phyloP scores from a whole-genome alignment of 2,329 filamentous ascomycete genomes.

The Trichoderma sp. region DNA sequence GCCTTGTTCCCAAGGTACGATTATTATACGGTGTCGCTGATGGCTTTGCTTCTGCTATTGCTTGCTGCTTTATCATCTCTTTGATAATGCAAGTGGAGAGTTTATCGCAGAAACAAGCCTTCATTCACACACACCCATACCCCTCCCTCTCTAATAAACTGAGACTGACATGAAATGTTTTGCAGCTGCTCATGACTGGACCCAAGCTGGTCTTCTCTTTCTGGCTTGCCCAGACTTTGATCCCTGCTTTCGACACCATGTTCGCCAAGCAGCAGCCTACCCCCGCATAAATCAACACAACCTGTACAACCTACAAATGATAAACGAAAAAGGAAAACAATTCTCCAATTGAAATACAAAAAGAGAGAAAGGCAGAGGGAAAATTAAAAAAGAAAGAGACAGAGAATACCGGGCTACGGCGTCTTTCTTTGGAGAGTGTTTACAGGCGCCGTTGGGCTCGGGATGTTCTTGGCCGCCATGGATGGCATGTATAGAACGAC shows the following conservation, averaged over 20 bases:
- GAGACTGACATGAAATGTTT: constrained; percentile 23
- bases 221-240: constrained; percentile 98
- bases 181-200: constrained; percentile 89
- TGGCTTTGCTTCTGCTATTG: background rate
- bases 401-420: background rate
- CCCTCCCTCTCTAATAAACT: background rate
- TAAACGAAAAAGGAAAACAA: background rate
- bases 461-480: constrained; percentile 17
- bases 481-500: constrained; percentile 24
- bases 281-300: background rate
- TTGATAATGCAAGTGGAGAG: background rate
- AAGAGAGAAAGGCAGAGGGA: background rate
- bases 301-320: constrained; percentile 14
- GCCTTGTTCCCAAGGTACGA: constrained; percentile 79
- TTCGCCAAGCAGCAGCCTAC: constrained; percentile 14
- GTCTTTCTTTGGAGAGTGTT: constrained; percentile 4
- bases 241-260: constrained; percentile 74
- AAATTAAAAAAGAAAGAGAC: background rate
- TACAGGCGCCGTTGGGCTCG: constrained; percentile 12
- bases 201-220: constrained; percentile 99
- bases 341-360: background rate
- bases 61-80: background rate
- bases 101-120: background rate
- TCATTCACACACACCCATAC: background rate
- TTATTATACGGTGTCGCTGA: background rate